These are phyloP conservation scores for Fibroporia radiculosa DNA, from an alignment of 768 basidiomycete genomes.

Conservation along the genomic window DNA sequence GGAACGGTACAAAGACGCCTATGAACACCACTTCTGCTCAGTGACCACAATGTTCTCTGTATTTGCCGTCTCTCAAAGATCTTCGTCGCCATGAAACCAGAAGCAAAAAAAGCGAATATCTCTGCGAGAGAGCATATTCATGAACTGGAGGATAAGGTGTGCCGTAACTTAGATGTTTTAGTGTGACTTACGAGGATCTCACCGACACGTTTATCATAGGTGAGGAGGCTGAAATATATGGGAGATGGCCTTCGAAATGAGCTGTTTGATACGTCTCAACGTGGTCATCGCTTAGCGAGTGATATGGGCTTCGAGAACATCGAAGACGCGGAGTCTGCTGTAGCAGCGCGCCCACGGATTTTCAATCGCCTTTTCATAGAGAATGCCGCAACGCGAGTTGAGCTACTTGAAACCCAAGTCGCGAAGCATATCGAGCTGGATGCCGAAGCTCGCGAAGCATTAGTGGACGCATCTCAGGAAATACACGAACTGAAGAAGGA, in stretches of 20 bases:
- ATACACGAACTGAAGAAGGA: constrained; percentile 8
- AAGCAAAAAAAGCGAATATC: too few relatives aligned
- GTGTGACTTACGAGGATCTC: neutral
- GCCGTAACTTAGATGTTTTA: neutral
- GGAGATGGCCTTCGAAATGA: constrained; percentile 31
- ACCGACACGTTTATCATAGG: constrained; percentile 4
- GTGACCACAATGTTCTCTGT: too few relatives aligned
- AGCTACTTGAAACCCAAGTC: constrained; percentile 10
- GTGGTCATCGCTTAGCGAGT: constrained; percentile 31
- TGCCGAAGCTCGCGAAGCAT: constrained; percentile 5
- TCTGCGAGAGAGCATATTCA: constrained; percentile 7
- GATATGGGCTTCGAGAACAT: constrained; percentile 38
- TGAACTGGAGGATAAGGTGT: constrained; percentile 13
- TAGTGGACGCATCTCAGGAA: constrained; percentile 10
- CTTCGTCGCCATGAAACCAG: too few relatives aligned
- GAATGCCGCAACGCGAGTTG: constrained; percentile 7
- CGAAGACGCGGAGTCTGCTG: constrained; percentile 31
- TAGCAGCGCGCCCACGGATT: constrained; percentile 11
- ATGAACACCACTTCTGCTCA: too few relatives aligned
- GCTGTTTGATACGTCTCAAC: constrained; percentile 30
- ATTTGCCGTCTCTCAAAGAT: too few relatives aligned
- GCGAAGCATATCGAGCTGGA: constrained; percentile 8
- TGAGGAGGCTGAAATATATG: constrained; percentile 24
- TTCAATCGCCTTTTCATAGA: constrained; percentile 8
- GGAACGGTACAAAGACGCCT: too few relatives aligned